These are phyloP conservation scores for Aspergillus indologenus DNA, from an alignment of 495 filamentous ascomycete genomes.

Conservation along the genomic window DNA sequence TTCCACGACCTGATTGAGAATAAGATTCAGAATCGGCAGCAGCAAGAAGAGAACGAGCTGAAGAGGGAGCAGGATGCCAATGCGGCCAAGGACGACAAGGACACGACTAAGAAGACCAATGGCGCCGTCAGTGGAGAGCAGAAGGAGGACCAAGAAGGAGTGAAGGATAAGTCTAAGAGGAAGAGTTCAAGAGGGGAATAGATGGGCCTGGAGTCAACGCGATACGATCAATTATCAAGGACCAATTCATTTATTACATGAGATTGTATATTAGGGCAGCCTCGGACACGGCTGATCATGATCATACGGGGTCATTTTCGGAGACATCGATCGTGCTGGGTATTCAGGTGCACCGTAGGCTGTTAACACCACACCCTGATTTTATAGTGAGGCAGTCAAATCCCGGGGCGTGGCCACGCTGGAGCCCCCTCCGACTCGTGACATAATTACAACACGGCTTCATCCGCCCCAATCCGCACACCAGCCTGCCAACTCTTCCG, in stretches of 20 bases:
- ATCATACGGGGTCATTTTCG: not conserved
- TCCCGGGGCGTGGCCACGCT: too few species aligned
- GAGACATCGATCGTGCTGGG: not conserved
- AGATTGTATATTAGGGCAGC: conserved; percentile 32
- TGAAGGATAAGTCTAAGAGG: conserved; percentile 59
- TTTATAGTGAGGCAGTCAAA: not conserved
- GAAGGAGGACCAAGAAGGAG: conserved; percentile 63
- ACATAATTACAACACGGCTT: conserved; percentile 6
- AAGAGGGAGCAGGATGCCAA: conserved; percentile 68
- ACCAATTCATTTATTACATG: conserved; percentile 22
- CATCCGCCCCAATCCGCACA: conserved; percentile 61
- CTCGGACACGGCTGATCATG: conserved; percentile 1
- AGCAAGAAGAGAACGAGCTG: conserved; percentile 89
- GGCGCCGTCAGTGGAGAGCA: conserved; percentile 58
- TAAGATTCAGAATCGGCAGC: conserved; percentile 98
- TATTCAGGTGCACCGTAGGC: not conserved
- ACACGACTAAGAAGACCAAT: conserved; percentile 57
- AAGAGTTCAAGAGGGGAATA: conserved; percentile 44
- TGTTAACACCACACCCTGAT: not conserved
- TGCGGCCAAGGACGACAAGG: conserved; percentile 59
- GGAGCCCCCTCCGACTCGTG: too few species aligned
- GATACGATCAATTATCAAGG: conserved; percentile 31
- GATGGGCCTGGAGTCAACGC: conserved; percentile 22
- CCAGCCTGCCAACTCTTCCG: conserved; percentile 74
- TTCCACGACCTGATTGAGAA: conserved; percentile 99